A percentile compares a stretch with the other conserved stretches of the same genome.
These are phyloP conservation scores for Podosphaera leucotricha DNA, from an alignment of 2,329 filamentous ascomycete species.

Conservation along the genomic window DNA sequence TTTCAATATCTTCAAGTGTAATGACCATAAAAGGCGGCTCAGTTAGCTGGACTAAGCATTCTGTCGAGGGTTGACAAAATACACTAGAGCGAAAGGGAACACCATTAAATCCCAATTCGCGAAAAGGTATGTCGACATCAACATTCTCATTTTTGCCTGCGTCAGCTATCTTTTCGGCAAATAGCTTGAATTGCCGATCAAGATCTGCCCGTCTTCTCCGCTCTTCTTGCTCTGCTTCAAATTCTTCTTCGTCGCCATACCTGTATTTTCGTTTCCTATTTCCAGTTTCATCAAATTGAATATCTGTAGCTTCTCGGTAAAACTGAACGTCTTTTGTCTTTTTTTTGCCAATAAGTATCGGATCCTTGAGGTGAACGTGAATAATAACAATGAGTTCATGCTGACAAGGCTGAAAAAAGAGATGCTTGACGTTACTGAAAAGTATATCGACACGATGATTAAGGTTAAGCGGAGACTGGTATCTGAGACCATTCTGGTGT, in stretches of 20 bases:
- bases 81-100: slow-evolving; percentile 92
- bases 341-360: slow-evolving; percentile 91
- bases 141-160: slow-evolving; percentile 77
- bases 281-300: slow-evolving; percentile 95
- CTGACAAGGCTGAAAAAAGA: slow-evolving; percentile 95
- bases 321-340: slow-evolving; percentile 99
- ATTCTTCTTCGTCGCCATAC: slow-evolving; percentile 95
- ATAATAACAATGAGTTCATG: slow-evolving; percentile 96
- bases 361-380: slow-evolving; percentile 91
- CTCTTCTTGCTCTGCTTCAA: slow-evolving; percentile 95
- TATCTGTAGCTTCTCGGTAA: slow-evolving; percentile 91
- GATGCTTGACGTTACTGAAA: slow-evolving; percentile 94
- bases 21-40: slow-evolving; percentile 94
- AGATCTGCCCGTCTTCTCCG: slow-evolving; percentile 73
- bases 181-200: slow-evolving; percentile 86
- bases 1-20: slow-evolving; percentile 84
- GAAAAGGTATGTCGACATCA: slow-evolving; percentile 88
- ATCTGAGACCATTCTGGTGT: slow-evolving; percentile 95
- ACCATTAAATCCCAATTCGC: slow-evolving; percentile 89
- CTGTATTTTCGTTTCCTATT: slow-evolving; percentile 95
- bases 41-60: slow-evolving; percentile 88
- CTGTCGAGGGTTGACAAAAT: slow-evolving; percentile 83
- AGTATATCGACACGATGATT: slow-evolving; percentile 78
- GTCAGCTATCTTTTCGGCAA: slow-evolving; percentile 93
- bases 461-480: slow-evolving; percentile 57